Evolutionary conservation across 495 filamentous ascomycete genomes (phyloP).

Genomic region (Opeltia flavorubescens): DNA sequence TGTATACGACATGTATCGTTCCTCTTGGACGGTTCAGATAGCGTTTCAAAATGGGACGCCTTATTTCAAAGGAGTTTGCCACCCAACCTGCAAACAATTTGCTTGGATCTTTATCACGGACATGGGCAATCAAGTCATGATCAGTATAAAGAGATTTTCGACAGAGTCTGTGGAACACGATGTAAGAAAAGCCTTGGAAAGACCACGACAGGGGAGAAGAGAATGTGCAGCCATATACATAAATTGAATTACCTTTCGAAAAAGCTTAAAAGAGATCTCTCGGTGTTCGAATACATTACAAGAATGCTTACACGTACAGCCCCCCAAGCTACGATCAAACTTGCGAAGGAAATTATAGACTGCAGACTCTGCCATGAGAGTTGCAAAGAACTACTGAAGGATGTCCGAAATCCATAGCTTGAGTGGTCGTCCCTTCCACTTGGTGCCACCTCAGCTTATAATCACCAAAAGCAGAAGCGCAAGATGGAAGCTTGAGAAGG

Average conservation of each 20-base stretch:
- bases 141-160: neutral
- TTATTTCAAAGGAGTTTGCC: neutral
- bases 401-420: too few species aligned
- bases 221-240: neutral
- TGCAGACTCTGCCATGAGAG: neutral
- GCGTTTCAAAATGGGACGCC: neutral
- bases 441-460: too few species aligned
- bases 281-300: neutral
- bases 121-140: neutral
- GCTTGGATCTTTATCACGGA: neutral
- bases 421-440: too few species aligned
- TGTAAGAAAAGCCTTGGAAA: neutral
- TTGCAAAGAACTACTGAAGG: neutral
- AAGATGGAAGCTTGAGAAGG: too few species aligned
- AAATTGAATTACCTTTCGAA: neutral
- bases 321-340: neutral
- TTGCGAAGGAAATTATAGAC: neutral
- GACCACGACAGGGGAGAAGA: neutral
- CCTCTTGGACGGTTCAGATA: neutral
- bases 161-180: neutral
- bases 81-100: neutral
- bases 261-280: neutral
- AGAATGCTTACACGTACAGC: neutral
- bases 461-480: too few species aligned
- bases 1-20: neutral